Evolutionary conservation across 306 rosid species (phyloP).

Genomic region (Cicer chorassanicum): DNA sequence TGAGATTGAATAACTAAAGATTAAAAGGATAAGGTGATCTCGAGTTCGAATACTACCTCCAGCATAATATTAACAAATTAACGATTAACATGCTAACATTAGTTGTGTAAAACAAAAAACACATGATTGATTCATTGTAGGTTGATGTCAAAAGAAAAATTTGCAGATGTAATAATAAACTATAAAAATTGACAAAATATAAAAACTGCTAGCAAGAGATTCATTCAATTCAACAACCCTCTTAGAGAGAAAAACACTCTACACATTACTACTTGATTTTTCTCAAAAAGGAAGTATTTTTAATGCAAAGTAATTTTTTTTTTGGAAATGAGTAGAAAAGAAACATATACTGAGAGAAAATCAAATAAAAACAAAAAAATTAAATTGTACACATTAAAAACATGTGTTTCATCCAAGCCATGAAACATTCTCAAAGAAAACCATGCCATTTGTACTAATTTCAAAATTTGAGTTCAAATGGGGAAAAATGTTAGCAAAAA

Average conservation of each 20-base stretch:
- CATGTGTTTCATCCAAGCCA: slow-evolving; percentile 2
- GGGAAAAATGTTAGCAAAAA: no score
- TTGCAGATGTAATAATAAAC: slow-evolving; percentile 21
- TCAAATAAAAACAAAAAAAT: background rate
- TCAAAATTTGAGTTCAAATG: no score
- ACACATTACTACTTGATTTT: background rate
- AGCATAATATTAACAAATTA: no score
- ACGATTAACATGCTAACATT: no score
- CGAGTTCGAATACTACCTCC: no score
- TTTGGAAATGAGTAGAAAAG: slow-evolving; percentile 28
- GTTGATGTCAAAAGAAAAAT: slow-evolving; percentile 18
- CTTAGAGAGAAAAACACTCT: background rate
- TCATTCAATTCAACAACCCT: background rate
- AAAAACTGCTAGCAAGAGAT: background rate
- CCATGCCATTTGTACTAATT: background rate
- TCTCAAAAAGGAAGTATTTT: slow-evolving; percentile 19
- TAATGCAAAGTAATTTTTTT: background rate
- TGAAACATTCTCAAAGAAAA: background rate
- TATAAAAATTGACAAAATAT: background rate
- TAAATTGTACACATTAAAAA: background rate
- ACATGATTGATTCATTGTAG: slow-evolving; percentile 20
- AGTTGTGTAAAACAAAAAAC: no score
- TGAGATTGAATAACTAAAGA: no score
- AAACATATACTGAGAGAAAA: background rate
- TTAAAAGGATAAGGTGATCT: no score